These are phyloP conservation scores for Ophiosphaerella korrae DNA, from an alignment of 2,329 filamentous ascomycete species.

Conservation along the genomic window DNA sequence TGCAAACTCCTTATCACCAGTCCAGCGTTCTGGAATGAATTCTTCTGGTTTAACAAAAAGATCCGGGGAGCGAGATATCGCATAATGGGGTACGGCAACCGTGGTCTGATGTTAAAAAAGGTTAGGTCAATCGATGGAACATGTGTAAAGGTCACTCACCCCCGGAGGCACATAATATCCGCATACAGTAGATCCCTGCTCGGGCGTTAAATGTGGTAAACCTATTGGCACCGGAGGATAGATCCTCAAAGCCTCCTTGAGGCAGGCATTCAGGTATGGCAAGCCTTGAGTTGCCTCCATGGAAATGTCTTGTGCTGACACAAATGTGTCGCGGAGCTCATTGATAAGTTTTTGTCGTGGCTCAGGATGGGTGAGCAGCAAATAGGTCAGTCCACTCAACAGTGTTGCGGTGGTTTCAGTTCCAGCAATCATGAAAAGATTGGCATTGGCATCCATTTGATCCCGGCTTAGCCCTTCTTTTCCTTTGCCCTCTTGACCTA, in stretches of 20 bases:
- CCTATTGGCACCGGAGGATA: slow-evolving; percentile 45
- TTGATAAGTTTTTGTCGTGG: slow-evolving; percentile 18
- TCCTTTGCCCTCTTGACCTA: slow-evolving; percentile 32
- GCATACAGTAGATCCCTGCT: slow-evolving; percentile 36
- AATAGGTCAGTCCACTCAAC: slow-evolving; percentile 41
- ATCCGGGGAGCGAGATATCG: no score
- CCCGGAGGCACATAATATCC: slow-evolving; percentile 35
- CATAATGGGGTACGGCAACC: no score
- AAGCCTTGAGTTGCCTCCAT: slow-evolving; percentile 37
- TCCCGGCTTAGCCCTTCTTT: slow-evolving; percentile 10
- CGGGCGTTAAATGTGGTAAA: slow-evolving; percentile 35
- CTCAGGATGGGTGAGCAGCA: slow-evolving; percentile 24
- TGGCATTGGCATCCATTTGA: slow-evolving; percentile 37
- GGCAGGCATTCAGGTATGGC: slow-evolving; percentile 39
- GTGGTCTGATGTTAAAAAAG: no score
- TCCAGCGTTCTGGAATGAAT: no score
- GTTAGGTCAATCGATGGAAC: no score
- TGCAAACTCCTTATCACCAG: no score
- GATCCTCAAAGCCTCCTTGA: slow-evolving; percentile 35
- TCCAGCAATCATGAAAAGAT: slow-evolving; percentile 36
- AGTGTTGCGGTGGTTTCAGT: slow-evolving; percentile 42
- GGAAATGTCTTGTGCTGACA: slow-evolving; percentile 12
- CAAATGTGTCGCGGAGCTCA: slow-evolving; percentile 23
- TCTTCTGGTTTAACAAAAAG: no score
- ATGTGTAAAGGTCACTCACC: no score